Evolutionary conservation across 345 rosid species (phyloP).

Genomic region (Draba incana): DNA sequence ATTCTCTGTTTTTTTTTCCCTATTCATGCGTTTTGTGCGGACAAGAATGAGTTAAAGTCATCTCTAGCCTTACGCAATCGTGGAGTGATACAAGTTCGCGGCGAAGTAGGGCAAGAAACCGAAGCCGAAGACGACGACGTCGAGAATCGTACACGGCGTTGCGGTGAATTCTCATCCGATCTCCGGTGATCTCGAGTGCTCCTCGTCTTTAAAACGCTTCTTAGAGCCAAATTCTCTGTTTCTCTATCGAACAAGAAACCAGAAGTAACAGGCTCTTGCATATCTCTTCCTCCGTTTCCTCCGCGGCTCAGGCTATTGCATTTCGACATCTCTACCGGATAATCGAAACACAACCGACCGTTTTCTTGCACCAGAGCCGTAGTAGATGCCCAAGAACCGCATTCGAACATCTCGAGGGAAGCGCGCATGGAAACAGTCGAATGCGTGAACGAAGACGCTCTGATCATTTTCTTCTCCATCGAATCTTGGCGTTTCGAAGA

Average conservation of each 20-base stretch:
- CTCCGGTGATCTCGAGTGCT: conserved; percentile 40
- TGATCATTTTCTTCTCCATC: conserved; percentile 42
- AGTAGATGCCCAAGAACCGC: conserved; percentile 89
- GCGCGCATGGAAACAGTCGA: conserved; percentile 62
- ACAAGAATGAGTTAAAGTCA: conserved; percentile 60
- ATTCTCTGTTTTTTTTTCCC: conserved; percentile 8
- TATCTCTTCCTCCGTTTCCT: conserved; percentile 48
- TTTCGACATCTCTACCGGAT: conserved; percentile 66
- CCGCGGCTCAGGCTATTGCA: conserved; percentile 24
- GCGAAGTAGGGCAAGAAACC: conserved; percentile 54
- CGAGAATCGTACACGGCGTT: conserved; percentile 72
- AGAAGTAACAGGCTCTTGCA: conserved; percentile 62
- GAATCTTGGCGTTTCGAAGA: conserved; percentile 36
- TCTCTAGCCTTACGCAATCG: conserved; percentile 59
- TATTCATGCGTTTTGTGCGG: conserved; percentile 59
- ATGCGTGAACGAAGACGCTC: conserved; percentile 34
- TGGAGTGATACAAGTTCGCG: conserved; percentile 65
- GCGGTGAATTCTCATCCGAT: conserved; percentile 54
- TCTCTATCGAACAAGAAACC: conserved; percentile 72
- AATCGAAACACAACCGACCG: conserved; percentile 54
- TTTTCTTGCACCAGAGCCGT: conserved; percentile 48
- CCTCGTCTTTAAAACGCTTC: conserved; percentile 55
- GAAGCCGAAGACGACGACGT: conserved; percentile 45
- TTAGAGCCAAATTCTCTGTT: conserved; percentile 34
- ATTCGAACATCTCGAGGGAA: conserved; percentile 82